These are phyloP conservation scores for Rauvolfia tetraphylla DNA, from an alignment of 257 asterid species.

Conservation along the genomic window DNA sequence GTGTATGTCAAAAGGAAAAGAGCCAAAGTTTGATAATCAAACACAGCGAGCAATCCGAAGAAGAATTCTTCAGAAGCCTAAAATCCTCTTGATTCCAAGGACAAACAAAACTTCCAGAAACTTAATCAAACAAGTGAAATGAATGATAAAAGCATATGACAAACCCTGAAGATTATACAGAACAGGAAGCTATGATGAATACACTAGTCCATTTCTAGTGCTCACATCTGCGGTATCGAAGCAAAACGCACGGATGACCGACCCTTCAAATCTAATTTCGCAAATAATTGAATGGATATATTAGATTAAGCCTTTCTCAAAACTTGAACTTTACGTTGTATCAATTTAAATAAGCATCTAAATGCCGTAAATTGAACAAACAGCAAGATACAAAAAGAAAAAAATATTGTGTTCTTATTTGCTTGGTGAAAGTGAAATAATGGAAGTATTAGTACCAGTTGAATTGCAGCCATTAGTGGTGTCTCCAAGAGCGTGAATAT, in stretches of 20 bases:
- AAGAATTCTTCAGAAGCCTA: not conserved
- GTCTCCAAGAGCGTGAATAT: slow-evolving; percentile 93
- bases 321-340: not conserved
- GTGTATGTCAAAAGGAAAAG: not conserved
- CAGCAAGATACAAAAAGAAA: not conserved
- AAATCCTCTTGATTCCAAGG: not conserved
- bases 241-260: not conserved
- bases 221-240: not conserved
- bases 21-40: not conserved
- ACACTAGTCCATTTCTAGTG: not conserved
- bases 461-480: slow-evolving; percentile 95
- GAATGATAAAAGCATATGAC: not conserved
- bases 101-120: not conserved
- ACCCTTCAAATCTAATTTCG: not conserved
- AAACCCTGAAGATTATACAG: not conserved
- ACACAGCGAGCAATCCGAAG: not conserved
- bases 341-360: not conserved
- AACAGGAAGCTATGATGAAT: not conserved
- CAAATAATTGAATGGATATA: not conserved
- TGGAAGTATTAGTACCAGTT: slow-evolving; percentile 41
- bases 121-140: not conserved
- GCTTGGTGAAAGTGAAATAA: not conserved
- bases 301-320: not conserved
- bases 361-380: not conserved
- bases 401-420: too few species aligned